Conservation (phyloP, 2,329 filamentous ascomycete genomes). For the Coleophoma crateriformis region DNA sequence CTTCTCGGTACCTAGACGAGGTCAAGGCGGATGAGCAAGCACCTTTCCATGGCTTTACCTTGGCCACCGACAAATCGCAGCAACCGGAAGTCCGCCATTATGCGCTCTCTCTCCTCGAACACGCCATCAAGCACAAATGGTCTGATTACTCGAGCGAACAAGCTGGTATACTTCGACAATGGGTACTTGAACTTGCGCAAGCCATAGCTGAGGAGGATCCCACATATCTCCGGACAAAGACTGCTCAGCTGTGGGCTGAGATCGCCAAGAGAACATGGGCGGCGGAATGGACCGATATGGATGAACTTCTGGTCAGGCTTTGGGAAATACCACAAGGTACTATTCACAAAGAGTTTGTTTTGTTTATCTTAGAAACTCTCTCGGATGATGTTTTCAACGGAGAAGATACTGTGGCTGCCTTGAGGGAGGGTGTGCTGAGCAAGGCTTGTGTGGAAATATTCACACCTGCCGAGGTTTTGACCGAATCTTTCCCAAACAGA, state of each 20-base stretch:
- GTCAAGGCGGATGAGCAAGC: constrained; percentile 77
- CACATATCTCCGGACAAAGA: constrained; percentile 83
- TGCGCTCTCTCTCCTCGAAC: constrained; percentile 85
- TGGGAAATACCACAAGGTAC: constrained; percentile 67
- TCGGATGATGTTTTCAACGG: constrained; percentile 92
- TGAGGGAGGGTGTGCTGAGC: constrained; percentile 79
- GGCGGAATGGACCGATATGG: constrained; percentile 94
- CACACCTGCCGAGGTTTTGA: constrained; percentile 70
- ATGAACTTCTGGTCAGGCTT: constrained; percentile 70
- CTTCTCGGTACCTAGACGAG: constrained; percentile 78
- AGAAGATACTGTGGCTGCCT: constrained; percentile 79
- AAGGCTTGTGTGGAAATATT: constrained; percentile 92
- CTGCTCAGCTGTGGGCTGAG: constrained; percentile 91
- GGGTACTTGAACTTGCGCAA: constrained; percentile 75
- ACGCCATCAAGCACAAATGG: constrained; percentile 83
- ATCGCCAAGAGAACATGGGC: constrained; percentile 90
- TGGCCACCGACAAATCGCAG: constrained; percentile 72
- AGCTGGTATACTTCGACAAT: constrained; percentile 61
- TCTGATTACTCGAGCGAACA: constrained; percentile 66
- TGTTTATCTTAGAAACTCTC: constrained; percentile 83
- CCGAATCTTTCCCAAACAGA: constrained; percentile 70
- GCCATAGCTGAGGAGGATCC: constrained; percentile 68
- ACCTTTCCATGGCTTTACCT: constrained; percentile 75
- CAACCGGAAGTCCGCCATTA: constrained; percentile 85
- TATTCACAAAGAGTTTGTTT: constrained; percentile 75